Evolutionary conservation across 352 stramenopile species (phyloP).

Genomic region (Globisporangium abappressorium): DNA sequence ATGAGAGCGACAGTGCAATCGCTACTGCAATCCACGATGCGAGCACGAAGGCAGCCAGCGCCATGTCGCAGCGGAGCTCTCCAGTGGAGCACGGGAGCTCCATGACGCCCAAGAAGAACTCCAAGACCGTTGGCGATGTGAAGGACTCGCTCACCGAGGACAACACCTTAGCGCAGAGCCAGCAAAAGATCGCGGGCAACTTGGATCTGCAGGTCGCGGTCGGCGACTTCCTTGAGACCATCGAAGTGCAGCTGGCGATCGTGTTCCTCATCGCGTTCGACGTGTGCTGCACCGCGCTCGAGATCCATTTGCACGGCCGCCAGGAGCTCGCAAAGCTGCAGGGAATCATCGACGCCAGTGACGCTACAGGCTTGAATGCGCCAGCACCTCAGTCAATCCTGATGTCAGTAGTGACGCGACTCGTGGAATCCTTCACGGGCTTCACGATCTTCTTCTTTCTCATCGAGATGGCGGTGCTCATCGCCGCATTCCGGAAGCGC

Average conservation of each 20-base stretch:
- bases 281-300: conserved; percentile 32
- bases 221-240: conserved; percentile 47
- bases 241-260: conserved; percentile 46
- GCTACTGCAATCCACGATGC: neutral
- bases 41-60: conserved; percentile 5
- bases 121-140: neutral
- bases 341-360: neutral
- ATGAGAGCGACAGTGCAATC: neutral
- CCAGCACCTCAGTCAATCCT: neutral
- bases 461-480: conserved; percentile 46
- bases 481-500: conserved; percentile 34
- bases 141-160: neutral
- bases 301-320: conserved; percentile 35
- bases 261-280: conserved; percentile 54
- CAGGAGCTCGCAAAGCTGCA: conserved; percentile 25
- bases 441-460: conserved; percentile 66
- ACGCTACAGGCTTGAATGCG: neutral
- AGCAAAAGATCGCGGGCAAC: neutral
- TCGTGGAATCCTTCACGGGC: conserved; percentile 52
- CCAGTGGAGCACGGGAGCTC: neutral
- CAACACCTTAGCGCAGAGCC: neutral
- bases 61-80: neutral
- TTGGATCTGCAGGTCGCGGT: conserved; percentile 11
- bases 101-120: conserved; percentile 2
- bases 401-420: conserved; percentile 20